These are phyloP conservation scores for Nannochloropsis gaditana DNA, from an alignment of 108 stramenopile species.

Conservation along the genomic window DNA sequence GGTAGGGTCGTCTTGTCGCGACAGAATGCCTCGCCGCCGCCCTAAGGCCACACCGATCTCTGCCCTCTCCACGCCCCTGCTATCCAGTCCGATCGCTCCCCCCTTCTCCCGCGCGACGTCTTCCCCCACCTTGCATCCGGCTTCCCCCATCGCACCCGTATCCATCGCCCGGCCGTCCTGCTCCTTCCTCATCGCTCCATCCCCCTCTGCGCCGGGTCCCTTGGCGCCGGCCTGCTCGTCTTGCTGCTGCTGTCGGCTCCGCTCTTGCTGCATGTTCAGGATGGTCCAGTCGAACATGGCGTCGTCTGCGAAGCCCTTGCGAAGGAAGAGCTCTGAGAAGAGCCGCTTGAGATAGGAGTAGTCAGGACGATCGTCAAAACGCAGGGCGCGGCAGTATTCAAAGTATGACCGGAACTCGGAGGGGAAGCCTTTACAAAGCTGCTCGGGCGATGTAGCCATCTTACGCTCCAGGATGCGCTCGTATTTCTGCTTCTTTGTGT, in stretches of 20 bases:
- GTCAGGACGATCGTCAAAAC: slow-evolving; percentile 99
- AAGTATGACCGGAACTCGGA: slow-evolving; percentile 98
- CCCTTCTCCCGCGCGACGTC: neutral
- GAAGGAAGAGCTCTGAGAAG: slow-evolving; percentile 56
- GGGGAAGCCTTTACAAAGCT: slow-evolving; percentile 98
- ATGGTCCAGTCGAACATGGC: slow-evolving; percentile 99
- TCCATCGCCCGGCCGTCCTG: neutral
- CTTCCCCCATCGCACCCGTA: neutral
- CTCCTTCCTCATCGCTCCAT: neutral
- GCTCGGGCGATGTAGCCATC: slow-evolving; percentile 93
- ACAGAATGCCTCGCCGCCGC: slow-evolving; percentile 13
- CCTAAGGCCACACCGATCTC: neutral
- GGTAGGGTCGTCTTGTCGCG: neutral
- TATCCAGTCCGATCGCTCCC: neutral
- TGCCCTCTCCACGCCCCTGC: neutral
- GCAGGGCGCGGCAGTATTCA: slow-evolving; percentile 93
- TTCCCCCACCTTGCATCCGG: neutral
- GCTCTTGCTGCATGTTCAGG: slow-evolving; percentile 78
- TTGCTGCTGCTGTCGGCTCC: slow-evolving; percentile 18
- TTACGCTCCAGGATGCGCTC: slow-evolving; percentile 99
- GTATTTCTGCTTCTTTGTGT: slow-evolving; percentile 99
- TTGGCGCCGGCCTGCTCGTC: neutral
- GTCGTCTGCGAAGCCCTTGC: slow-evolving; percentile 98
- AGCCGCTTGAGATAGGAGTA: slow-evolving; percentile 92
- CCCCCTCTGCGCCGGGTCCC: neutral